phyloP scores from a whole-genome alignment of 129 eudicot species.

The Centrapalus pauciflorus region DNA sequence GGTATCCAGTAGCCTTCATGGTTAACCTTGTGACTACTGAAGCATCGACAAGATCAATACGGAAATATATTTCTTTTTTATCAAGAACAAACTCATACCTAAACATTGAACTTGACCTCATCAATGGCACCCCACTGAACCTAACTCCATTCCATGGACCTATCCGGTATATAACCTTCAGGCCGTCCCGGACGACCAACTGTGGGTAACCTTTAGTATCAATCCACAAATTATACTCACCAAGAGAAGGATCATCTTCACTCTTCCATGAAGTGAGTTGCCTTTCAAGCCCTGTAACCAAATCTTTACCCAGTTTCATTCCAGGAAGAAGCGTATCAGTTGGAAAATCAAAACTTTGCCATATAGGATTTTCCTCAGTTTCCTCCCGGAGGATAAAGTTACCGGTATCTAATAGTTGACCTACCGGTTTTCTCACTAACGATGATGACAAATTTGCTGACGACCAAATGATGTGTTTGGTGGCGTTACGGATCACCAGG shows the following conservation, averaged over 20 bases:
- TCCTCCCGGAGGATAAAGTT: neutral
- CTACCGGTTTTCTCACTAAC: neutral
- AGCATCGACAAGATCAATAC: no score
- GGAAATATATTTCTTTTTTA: no score
- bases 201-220: no score
- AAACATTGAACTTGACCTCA: no score
- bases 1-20: no score
- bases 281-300: neutral
- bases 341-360: constrained; percentile 21
- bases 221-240: neutral
- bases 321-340: neutral
- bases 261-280: constrained; percentile 13
- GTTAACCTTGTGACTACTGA: no score
- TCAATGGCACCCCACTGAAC: no score
- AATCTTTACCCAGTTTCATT: constrained; percentile 21
- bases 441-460: constrained; percentile 2
- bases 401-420: neutral
- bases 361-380: neutral
- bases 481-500: neutral
- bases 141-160: no score
- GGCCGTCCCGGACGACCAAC: no score
- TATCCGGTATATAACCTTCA: no score
- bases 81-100: no score
- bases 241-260: constrained; percentile 12
- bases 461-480: neutral